phyloP scores from a whole-genome alignment of 139 green algal genomes.

The Volvox reticuliferus region DNA sequence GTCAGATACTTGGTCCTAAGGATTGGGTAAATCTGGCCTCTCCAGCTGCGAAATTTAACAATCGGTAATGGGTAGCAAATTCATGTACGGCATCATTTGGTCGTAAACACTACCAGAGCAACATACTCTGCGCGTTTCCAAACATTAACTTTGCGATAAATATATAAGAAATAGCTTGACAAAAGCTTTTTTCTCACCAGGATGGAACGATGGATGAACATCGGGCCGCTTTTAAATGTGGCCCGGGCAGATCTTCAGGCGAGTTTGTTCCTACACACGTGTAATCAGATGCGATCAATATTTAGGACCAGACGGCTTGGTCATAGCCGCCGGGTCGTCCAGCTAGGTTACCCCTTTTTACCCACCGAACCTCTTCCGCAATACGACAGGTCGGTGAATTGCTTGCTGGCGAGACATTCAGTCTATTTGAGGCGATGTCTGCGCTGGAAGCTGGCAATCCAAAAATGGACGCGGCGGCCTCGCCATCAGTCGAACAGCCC shows the following conservation, averaged over 20 bases:
- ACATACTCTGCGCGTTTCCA: no score
- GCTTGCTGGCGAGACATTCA: slow-evolving; percentile 84
- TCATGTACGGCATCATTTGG: no score
- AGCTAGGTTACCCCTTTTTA: background rate
- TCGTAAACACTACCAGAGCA: no score
- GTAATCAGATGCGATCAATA: background rate
- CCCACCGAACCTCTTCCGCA: background rate
- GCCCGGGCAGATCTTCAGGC: slow-evolving; percentile 57
- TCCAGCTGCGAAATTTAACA: no score
- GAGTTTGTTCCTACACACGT: background rate
- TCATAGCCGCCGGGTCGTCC: background rate
- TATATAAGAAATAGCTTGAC: background rate
- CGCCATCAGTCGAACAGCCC: slow-evolving; percentile 13
- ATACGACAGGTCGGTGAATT: slow-evolving; percentile 75
- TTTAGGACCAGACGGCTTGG: background rate
- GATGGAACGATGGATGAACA: slow-evolving; percentile 54
- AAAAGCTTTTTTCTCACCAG: background rate
- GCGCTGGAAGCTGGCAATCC: slow-evolving; percentile 91
- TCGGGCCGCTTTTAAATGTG: slow-evolving; percentile 45
- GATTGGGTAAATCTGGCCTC: no score
- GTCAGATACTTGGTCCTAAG: no score
- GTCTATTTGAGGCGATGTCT: slow-evolving; percentile 91
- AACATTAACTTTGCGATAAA: background rate
- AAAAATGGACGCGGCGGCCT: slow-evolving; percentile 91
- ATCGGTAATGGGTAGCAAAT: no score